Conservation (phyloP, 257 asterid species). For the Echium plantagineum region DNA sequence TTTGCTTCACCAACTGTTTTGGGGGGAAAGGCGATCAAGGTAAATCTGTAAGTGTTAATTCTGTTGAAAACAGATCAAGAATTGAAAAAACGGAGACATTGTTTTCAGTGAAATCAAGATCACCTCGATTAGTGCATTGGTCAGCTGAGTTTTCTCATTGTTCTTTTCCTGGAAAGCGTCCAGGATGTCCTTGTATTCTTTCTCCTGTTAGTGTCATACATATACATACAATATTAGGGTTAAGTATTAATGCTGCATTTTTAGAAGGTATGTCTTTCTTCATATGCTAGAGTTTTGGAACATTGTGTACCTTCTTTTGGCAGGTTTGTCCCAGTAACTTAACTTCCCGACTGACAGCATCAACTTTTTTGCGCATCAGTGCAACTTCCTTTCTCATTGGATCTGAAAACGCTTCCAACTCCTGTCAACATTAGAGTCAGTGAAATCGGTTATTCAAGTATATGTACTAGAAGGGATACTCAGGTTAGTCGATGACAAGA, state of each 20-base stretch:
- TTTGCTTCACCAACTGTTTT: slow-evolving; percentile 55
- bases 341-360: slow-evolving; percentile 55
- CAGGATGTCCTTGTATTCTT: slow-evolving; percentile 72
- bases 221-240: background rate
- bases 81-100: background rate
- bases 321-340: slow-evolving; percentile 68
- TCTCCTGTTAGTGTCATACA: slow-evolving; percentile 39
- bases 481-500: background rate
- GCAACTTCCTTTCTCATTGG: slow-evolving; percentile 85
- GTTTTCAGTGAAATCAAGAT: background rate
- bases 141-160: slow-evolving; percentile 67
- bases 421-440: slow-evolving; percentile 25
- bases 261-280: too few species aligned
- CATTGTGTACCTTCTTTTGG: slow-evolving; percentile 61
- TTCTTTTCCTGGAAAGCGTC: slow-evolving; percentile 61
- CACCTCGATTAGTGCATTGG: slow-evolving; percentile 69
- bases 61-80: background rate
- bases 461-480: background rate
- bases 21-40: background rate
- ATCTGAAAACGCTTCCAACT: slow-evolving; percentile 72
- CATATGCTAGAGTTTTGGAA: background rate
- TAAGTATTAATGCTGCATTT: background rate
- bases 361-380: slow-evolving; percentile 55
- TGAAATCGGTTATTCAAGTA: background rate
- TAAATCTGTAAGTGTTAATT: background rate